phyloP scores from a whole-genome alignment of 2,329 filamentous ascomycete genomes.

The Waltergamsia citrina region DNA sequence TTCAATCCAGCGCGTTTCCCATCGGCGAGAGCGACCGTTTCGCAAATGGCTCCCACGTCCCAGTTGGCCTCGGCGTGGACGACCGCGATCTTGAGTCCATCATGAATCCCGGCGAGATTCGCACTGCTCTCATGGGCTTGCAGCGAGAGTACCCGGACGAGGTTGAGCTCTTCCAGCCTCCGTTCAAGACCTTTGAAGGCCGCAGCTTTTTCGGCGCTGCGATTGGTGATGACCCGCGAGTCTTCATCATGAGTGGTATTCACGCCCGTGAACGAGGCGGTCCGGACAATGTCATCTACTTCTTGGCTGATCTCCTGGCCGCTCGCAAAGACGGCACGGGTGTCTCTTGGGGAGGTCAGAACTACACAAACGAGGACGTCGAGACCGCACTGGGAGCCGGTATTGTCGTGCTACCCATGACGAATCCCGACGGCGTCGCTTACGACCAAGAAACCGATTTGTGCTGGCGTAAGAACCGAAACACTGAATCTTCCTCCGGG shows the following conservation, averaged over 20 bases:
- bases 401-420: slow-evolving; percentile 41
- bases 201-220: slow-evolving; percentile 26
- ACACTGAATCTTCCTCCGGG: slow-evolving; percentile 24
- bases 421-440: slow-evolving; percentile 44
- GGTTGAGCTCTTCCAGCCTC: slow-evolving; percentile 28
- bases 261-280: slow-evolving; percentile 50
- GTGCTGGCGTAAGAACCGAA: slow-evolving; percentile 50
- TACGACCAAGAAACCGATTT: slow-evolving; percentile 37
- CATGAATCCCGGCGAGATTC: slow-evolving; percentile 34
- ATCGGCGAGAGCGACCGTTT: too few relatives aligned
- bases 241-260: slow-evolving; percentile 43
- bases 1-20: too few relatives aligned
- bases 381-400: slow-evolving; percentile 39
- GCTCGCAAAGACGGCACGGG: slow-evolving; percentile 39
- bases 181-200: slow-evolving; percentile 32
- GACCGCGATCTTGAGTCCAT: slow-evolving; percentile 28
- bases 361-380: slow-evolving; percentile 42
- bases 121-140: slow-evolving; percentile 31
- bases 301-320: slow-evolving; percentile 44
- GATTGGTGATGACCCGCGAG: slow-evolving; percentile 38
- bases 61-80: slow-evolving; percentile 17
- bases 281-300: slow-evolving; percentile 47
- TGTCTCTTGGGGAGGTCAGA: slow-evolving; percentile 39
- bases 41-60: too few relatives aligned
- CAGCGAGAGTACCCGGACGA: slow-evolving; percentile 23